Percentiles rank a stretch among this genome's conserved stretches.
phyloP scores from a whole-genome alignment of 768 basidiomycete genomes.

The Russula dissimulans region DNA sequence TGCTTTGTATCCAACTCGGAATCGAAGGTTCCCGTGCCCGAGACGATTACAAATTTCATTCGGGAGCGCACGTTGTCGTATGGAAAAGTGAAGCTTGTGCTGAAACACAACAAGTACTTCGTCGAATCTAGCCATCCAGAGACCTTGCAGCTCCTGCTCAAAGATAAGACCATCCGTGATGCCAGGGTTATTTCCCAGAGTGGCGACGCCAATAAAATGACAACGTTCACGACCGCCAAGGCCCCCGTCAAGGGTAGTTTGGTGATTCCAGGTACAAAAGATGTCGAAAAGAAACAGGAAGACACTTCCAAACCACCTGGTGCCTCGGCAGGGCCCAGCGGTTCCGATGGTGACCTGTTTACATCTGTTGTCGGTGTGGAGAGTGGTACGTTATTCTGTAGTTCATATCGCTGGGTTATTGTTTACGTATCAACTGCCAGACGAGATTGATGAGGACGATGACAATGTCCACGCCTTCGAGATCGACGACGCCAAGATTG shows the following conservation, averaged over 20 bases:
- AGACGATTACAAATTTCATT: conserved; percentile 77
- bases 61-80: conserved; percentile 91
- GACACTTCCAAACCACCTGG: conserved; percentile 33
- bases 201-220: conserved; percentile 69
- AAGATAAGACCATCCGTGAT: conserved; percentile 77
- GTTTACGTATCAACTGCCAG: conserved; percentile 33
- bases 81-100: conserved; percentile 95
- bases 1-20: background rate
- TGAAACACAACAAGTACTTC: conserved; percentile 96
- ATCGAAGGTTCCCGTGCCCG: conserved; percentile 81
- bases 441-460: conserved; percentile 96
- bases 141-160: conserved; percentile 77
- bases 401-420: background rate
- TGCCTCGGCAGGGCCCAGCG: conserved; percentile 22
- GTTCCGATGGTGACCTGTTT: conserved; percentile 71
- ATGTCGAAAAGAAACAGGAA: conserved; percentile 62
- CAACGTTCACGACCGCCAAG: conserved; percentile 71
- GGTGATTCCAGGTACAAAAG: conserved; percentile 79
- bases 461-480: conserved; percentile 97
- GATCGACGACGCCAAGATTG: conserved; percentile 89
- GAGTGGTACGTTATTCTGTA: conserved; percentile 42
- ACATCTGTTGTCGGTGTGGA: conserved; percentile 96
- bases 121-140: conserved; percentile 96
- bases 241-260: conserved; percentile 77
- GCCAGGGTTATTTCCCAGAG: conserved; percentile 65